Evolutionary conservation across 2,329 filamentous ascomycete genomes (phyloP), one percentile per base, ranked within the genome.

Genomic region (Fusarium sp.): DNA sequence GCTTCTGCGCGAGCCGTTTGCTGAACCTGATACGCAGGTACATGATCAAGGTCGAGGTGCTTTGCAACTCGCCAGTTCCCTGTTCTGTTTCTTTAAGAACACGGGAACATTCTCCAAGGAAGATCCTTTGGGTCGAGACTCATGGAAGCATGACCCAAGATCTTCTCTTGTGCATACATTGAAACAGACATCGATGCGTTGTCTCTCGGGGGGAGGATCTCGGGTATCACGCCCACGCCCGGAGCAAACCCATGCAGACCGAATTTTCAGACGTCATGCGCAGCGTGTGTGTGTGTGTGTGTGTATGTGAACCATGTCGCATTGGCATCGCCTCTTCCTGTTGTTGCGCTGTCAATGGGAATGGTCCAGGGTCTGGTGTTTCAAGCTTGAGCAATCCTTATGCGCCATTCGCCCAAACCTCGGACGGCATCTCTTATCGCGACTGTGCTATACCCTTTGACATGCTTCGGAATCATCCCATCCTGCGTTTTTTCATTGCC

Each of bases 291-390:
- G 20, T 45, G 48, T 29, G n/a, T 22, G 1, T 27, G 24, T 29
- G n/a, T 22, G 1, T 27, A 6, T 27, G 41, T 72, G 24, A 37
- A 45, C 66, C 37, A 33, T 71, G 60, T 35, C 58, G 65, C 48
- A 52, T 52, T 57, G 24, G 14, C 52, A 68, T 61, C 48, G 57
- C 64, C 65, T 59, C 64, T 70, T 73, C 50, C 65, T 76, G 68
- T 37, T 76, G 71, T 72, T 76, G 71, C 67, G 74, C 60, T 72
- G 71, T 74, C 74, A 68, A 62, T 52, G 48, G 20, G 63, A 24
- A 31, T 24, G 60, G 52, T 43, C 29, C 73, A 39, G 72, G 73
- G 67, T 73, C 39, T 29, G 57, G 48, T 62, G 73, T 76, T 76
- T 76, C 73, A 66, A 60, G 56, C 45, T 48, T 63, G 33, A 43